phyloP scores from a whole-genome alignment of 148 eudicot genomes.

The Dysphania ambrosioides region DNA sequence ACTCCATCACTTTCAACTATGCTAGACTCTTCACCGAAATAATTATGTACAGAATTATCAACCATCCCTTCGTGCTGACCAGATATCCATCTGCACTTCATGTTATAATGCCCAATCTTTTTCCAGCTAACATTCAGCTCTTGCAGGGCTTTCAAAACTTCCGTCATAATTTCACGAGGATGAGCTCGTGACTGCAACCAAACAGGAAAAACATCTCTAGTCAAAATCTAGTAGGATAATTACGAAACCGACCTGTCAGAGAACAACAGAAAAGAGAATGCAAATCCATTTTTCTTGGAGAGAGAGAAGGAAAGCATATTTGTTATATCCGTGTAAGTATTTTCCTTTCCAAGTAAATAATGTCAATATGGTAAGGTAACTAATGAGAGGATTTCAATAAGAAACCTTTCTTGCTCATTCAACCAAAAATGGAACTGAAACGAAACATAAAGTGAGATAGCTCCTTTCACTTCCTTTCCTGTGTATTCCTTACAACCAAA shows the following conservation, averaged over 20 bases:
- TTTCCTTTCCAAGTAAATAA: too few relatives aligned
- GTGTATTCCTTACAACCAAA: too few relatives aligned
- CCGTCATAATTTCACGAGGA: conserved; percentile 35
- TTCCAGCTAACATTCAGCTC: background rate
- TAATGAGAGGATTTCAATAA: too few relatives aligned
- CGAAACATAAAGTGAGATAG: background rate
- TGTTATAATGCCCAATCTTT: background rate
- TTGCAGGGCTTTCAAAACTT: background rate
- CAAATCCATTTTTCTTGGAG: background rate
- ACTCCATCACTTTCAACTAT: conserved; percentile 56
- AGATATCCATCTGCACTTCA: background rate
- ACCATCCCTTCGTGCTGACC: background rate
- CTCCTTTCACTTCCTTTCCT: background rate
- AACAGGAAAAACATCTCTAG: background rate
- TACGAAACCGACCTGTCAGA: background rate
- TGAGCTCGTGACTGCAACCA: conserved; percentile 76
- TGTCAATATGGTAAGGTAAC: background rate
- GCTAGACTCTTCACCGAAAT: conserved; percentile 65
- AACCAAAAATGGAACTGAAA: background rate
- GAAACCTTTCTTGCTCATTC: background rate
- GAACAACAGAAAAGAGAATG: background rate
- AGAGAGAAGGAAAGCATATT: background rate
- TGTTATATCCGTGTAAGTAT: background rate
- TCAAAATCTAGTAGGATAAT: background rate
- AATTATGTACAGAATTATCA: conserved; percentile 44